Conservation (phyloP, 1,284 basidiomycete genomes). For the Phylloporus sp. region DNA sequence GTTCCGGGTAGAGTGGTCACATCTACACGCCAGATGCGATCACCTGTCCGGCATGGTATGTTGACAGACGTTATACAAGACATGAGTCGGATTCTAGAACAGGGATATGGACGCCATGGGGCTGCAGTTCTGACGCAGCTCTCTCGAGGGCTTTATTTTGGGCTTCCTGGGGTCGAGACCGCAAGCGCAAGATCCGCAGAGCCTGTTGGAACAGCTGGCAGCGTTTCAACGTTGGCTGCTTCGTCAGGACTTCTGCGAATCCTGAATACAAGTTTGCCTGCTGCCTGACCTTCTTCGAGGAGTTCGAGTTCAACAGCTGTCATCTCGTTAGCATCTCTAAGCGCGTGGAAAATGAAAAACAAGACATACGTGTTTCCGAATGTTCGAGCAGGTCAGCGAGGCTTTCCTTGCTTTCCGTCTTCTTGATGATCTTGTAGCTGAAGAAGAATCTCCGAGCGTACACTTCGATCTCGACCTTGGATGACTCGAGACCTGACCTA, state of each 20-base stretch:
- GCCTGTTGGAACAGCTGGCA: slow-evolving; percentile 3
- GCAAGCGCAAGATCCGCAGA: not conserved
- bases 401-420: slow-evolving; percentile 38
- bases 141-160: slow-evolving; percentile 10
- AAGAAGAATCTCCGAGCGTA: slow-evolving; percentile 37
- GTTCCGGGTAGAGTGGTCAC: not conserved
- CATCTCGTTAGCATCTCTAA: not conserved
- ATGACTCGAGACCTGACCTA: slow-evolving; percentile 37
- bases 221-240: slow-evolving; percentile 7
- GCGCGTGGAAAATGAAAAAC: no score
- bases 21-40: not conserved
- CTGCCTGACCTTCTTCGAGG: slow-evolving; percentile 35
- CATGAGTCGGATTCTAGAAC: slow-evolving; percentile 2
- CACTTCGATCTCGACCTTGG: slow-evolving; percentile 38
- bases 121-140: not conserved
- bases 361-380: slow-evolving; percentile 30
- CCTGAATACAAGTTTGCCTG: slow-evolving; percentile 32
- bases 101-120: slow-evolving; percentile 12
- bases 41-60: not conserved
- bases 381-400: slow-evolving; percentile 38
- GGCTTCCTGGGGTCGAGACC: slow-evolving; percentile 10
- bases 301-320: slow-evolving; percentile 36
- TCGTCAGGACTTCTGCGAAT: slow-evolving; percentile 23
- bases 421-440: slow-evolving; percentile 39
- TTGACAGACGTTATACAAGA: slow-evolving; percentile 19